phyloP scores from a whole-genome alignment of 768 basidiomycete species.

The Leccinellum luteum region DNA sequence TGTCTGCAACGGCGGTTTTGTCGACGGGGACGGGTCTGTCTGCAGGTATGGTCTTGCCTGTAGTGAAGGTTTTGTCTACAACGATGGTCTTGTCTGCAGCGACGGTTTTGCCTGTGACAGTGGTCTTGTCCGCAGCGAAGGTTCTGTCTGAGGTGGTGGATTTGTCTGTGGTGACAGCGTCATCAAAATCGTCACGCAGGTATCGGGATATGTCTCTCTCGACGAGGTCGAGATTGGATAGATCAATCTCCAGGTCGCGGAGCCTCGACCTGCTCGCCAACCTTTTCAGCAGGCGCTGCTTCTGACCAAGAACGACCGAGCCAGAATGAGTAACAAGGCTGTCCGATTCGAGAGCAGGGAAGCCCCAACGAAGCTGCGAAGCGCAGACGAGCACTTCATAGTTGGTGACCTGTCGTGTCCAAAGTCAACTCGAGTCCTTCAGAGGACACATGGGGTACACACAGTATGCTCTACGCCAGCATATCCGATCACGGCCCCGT shows the following conservation, averaged over 20 bases:
- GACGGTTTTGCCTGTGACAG: too few relatives aligned
- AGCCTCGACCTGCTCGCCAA: neutral
- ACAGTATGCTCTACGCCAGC: constrained; percentile 35
- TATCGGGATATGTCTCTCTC: too few relatives aligned
- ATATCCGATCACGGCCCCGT: constrained; percentile 32
- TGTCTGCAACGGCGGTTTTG: too few relatives aligned
- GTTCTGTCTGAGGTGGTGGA: too few relatives aligned
- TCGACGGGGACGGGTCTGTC: too few relatives aligned
- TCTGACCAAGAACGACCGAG: constrained; percentile 30
- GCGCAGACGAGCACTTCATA: constrained; percentile 38
- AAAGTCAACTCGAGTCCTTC: neutral
- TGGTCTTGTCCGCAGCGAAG: too few relatives aligned
- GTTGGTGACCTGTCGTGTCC: constrained; percentile 21
- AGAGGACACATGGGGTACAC: neutral
- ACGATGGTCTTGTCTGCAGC: too few relatives aligned
- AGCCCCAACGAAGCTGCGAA: constrained; percentile 32
- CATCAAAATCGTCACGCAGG: too few relatives aligned
- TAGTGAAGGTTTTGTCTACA: too few relatives aligned
- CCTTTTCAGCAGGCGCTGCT: constrained; percentile 11
- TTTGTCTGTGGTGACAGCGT: constrained; percentile 6
- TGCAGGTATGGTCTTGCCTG: too few relatives aligned
- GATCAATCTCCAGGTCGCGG: constrained; percentile 12
- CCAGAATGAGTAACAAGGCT: constrained; percentile 19
- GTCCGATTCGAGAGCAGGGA: constrained; percentile 13
- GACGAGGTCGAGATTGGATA: constrained; percentile 25